A percentile compares a stretch with the other conserved stretches of the same genome.
Evolutionary conservation across 2,329 filamentous ascomycete genomes (phyloP).

Genomic region (Lasiodiplodia theobromae): DNA sequence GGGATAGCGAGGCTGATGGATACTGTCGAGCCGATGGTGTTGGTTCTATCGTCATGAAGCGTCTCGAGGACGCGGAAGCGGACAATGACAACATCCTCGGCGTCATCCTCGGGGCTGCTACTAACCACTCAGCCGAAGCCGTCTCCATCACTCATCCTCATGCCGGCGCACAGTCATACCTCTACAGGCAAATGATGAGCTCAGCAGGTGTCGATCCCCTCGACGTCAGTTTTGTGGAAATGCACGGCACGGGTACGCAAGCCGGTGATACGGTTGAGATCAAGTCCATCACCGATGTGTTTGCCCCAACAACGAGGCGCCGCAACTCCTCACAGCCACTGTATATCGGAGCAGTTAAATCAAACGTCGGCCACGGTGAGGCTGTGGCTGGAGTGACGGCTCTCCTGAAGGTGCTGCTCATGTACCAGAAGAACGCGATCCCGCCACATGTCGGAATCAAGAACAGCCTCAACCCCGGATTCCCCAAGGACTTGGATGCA

Average conservation of each 20-base stretch:
- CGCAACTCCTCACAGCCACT: slow-evolving; percentile 33
- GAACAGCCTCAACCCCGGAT: slow-evolving; percentile 65
- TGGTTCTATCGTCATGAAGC: slow-evolving; percentile 43
- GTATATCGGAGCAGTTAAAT: slow-evolving; percentile 41
- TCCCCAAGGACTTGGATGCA: slow-evolving; percentile 64
- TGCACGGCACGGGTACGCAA: slow-evolving; percentile 44
- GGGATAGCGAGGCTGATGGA: slow-evolving; percentile 43
- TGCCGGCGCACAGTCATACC: slow-evolving; percentile 32
- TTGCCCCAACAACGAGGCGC: slow-evolving; percentile 35
- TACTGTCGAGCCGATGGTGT: slow-evolving; percentile 46
- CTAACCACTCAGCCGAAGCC: slow-evolving; percentile 51
- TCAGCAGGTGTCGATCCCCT: slow-evolving; percentile 46
- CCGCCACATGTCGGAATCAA: slow-evolving; percentile 75
- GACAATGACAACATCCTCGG: slow-evolving; percentile 46
- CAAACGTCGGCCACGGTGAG: slow-evolving; percentile 48
- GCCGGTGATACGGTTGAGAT: slow-evolving; percentile 37
- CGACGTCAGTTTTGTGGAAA: slow-evolving; percentile 40
- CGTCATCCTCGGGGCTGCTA: slow-evolving; percentile 42
- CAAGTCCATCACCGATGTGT: slow-evolving; percentile 34
- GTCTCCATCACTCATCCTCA: slow-evolving; percentile 41
- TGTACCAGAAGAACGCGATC: slow-evolving; percentile 43
- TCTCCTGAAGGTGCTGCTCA: slow-evolving; percentile 46
- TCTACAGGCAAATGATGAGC: slow-evolving; percentile 35
- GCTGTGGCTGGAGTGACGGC: slow-evolving; percentile 41
- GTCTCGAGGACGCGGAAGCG: slow-evolving; percentile 42